A percentile compares a stretch with the other conserved stretches of the same genome.
Evolutionary conservation across 1,284 basidiomycete genomes (phyloP).

Genomic region (Quambalaria eucalypti): DNA sequence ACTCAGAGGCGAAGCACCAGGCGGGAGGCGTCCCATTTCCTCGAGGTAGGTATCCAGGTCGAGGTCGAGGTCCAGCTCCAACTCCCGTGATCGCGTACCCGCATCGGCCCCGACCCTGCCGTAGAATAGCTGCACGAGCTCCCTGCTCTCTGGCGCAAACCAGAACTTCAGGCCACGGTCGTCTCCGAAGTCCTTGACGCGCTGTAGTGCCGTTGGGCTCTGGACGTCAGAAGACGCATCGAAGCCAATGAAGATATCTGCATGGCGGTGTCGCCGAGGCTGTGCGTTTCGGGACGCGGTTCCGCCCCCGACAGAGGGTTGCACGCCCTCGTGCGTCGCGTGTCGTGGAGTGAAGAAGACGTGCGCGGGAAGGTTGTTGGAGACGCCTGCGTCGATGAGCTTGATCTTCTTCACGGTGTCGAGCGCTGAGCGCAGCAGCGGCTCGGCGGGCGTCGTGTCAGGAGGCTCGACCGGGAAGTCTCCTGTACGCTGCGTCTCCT

Average conservation of each 20-base stretch:
- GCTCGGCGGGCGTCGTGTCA: conserved; percentile 3
- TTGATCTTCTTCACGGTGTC: too few relatives aligned
- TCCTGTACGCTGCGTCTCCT: not conserved
- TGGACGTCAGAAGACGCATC: not conserved
- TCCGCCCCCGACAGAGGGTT: not conserved
- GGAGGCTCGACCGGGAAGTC: not conserved
- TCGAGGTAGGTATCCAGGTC: not conserved
- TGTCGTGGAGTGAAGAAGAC: too few relatives aligned
- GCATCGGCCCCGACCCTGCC: not conserved
- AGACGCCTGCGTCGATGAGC: conserved; percentile 40
- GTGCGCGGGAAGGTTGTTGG: conserved; percentile 37
- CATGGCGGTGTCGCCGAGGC: too few relatives aligned
- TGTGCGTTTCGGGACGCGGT: too few relatives aligned
- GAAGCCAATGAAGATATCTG: not conserved
- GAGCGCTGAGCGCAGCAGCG: too few relatives aligned
- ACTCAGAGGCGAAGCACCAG: too few relatives aligned
- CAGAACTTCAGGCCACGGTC: not conserved
- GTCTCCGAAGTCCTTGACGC: not conserved
- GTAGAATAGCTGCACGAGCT: not conserved
- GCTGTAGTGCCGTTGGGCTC: not conserved
- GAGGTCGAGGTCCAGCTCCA: too few relatives aligned
- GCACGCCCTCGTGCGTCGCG: too few relatives aligned
- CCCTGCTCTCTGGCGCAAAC: not conserved
- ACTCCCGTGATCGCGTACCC: not conserved
- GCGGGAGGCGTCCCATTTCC: not conserved